These are phyloP conservation scores for Trichoderma gracile DNA, from an alignment of 2,329 filamentous ascomycete genomes.

Conservation along the genomic window DNA sequence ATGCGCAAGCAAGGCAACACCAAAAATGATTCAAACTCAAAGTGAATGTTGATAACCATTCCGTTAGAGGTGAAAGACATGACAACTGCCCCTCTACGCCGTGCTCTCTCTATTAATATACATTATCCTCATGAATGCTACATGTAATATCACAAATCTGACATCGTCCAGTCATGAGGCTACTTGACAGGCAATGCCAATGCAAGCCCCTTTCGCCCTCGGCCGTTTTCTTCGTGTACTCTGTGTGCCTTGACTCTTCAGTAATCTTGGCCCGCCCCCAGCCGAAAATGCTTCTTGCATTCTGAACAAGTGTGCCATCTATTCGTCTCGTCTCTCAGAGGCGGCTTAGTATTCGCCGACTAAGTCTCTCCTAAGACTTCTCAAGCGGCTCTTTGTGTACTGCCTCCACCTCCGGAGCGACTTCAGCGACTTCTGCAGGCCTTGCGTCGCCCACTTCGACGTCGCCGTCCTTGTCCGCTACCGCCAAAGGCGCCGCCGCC, in stretches of 20 bases:
- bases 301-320: background rate
- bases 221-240: background rate
- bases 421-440: background rate
- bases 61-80: background rate
- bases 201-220: background rate
- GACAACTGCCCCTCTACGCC: background rate
- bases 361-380: conserved; percentile 1
- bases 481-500: background rate
- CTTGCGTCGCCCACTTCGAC: conserved; percentile 26
- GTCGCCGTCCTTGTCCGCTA: conserved; percentile 34
- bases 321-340: background rate
- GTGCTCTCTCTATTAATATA: background rate
- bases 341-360: background rate
- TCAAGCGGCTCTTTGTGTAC: conserved; percentile 1
- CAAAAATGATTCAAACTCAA: background rate
- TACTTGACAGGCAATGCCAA: background rate
- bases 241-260: too few species aligned
- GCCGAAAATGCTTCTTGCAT: background rate
- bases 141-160: background rate
- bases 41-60: too few species aligned
- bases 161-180: conserved; percentile 8
- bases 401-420: background rate
- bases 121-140: background rate
- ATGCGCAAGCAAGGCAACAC: background rate
- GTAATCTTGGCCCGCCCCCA: background rate